phyloP scores from a whole-genome alignment of 345 rosid species.

The Lumnitzera racemosa region DNA sequence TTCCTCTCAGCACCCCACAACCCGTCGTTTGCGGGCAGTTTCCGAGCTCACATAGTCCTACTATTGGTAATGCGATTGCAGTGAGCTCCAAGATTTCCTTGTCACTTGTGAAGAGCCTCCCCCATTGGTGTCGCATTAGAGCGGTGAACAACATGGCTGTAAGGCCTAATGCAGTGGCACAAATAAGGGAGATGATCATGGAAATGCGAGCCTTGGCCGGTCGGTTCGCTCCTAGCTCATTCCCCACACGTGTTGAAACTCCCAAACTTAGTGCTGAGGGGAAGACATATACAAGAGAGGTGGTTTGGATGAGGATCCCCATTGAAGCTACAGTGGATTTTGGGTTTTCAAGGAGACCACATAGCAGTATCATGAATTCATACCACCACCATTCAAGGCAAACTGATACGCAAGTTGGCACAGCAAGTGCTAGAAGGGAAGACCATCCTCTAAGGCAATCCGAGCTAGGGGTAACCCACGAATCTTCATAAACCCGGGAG shows the following conservation, averaged over 20 bases:
- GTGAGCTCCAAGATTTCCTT: constrained; percentile 68
- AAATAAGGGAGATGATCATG: constrained; percentile 60
- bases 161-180: constrained; percentile 55
- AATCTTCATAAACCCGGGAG: constrained; percentile 62
- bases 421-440: constrained; percentile 63
- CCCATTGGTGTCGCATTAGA: constrained; percentile 78
- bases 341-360: constrained; percentile 76
- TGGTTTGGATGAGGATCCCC: constrained; percentile 94
- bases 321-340: constrained; percentile 88
- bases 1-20: constrained; percentile 82
- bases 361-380: constrained; percentile 86
- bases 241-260: constrained; percentile 84
- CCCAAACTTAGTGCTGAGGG: constrained; percentile 90
- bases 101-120: constrained; percentile 65
- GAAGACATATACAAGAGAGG: constrained; percentile 80
- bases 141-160: constrained; percentile 62
- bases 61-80: constrained; percentile 74
- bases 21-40: constrained; percentile 97
- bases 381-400: constrained; percentile 99
- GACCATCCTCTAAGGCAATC: constrained; percentile 88
- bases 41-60: constrained; percentile 89
- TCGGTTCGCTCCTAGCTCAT: constrained; percentile 84
- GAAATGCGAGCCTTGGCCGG: constrained; percentile 74
- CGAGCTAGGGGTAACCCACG: constrained; percentile 74
- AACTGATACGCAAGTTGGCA: constrained; percentile 87